Base-by-base conservation (phyloP, 306 rosid genomes). In the Gastrolobium bilobum region DNA sequence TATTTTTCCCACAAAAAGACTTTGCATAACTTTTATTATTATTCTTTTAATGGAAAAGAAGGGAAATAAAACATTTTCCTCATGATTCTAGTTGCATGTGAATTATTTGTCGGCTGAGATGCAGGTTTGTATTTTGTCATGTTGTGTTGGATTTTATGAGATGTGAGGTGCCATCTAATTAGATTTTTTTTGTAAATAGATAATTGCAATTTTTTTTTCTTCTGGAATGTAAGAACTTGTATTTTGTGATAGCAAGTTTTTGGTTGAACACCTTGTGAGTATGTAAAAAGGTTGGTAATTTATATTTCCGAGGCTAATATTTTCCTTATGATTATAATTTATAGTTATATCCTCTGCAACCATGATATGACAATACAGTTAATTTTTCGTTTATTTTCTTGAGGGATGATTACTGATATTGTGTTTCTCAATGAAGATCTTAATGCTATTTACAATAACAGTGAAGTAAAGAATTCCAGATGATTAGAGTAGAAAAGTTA, bases 61-160 rank as follows among this genome's bases (percentile, higher is more conserved):
- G 1, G 67, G 63, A n/a, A 37, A 59, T n/a, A 44, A 48, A 42
- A 8, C 38, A 54, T 35, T 56, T 54, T 78, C 33, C 76, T 78
- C 72, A 29, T 59, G 14, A 43, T 34, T 40, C 48, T 10, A 50
- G 78, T 61, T 79, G 76, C 76, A 71, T 83, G 78, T 10, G 72
- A 75, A 3, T 68, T 47, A 9, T 39, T 75, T 70, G 81, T 58
- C 56, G 64, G 34, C 63, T 34, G 52, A 48, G 65, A 42, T 50
- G 40, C 13, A 5, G 57, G 10, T 56, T 82, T 76, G 26, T n/a
- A 15, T 42, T 50, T 79, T 84, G 65, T 79, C 75, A 7, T 75
- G 3, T 34, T 48, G 51, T 80, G 52, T 73, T 64, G 31, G 31
- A 63, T 33, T 72, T 52, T 71, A 14, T 61, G 31, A 13, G 31